Conservation (phyloP, 306 rosid species). For the Betula pendula region DNA sequence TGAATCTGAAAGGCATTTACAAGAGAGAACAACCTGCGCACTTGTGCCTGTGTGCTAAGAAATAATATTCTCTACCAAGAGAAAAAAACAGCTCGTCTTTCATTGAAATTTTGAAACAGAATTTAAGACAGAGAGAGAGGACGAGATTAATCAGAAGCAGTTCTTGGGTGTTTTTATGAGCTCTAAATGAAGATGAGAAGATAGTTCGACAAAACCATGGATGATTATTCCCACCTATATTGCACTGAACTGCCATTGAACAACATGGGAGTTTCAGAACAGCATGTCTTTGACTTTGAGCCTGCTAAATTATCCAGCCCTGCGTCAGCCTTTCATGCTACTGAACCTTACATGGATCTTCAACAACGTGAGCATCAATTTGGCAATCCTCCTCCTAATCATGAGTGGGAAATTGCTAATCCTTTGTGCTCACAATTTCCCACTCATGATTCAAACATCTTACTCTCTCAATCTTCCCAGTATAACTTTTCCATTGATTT, state of each 20-base stretch:
- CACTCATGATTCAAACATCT: neutral
- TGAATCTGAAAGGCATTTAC: too few species aligned
- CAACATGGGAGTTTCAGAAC: neutral
- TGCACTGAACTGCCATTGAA: neutral
- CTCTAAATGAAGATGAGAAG: too few species aligned
- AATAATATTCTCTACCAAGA: too few species aligned
- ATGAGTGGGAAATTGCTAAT: too few species aligned
- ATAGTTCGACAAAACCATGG: neutral
- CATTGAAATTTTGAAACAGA: too few species aligned
- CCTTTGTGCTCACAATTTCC: neutral
- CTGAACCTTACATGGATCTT: neutral
- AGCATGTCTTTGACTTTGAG: neutral
- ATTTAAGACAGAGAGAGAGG: too few species aligned
- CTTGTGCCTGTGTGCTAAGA: too few species aligned
- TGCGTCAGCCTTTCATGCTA: neutral
- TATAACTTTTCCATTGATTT: neutral
- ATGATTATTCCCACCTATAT: conserved; percentile 4
- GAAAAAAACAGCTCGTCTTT: too few species aligned
- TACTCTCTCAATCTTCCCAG: neutral
- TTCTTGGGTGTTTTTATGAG: too few species aligned
- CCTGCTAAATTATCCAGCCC: too few species aligned
- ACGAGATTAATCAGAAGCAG: too few species aligned
- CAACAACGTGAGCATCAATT: neutral
- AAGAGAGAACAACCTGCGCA: too few species aligned
- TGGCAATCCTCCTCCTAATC: neutral